Evolutionary conservation across 1,139 yeast genomes (phyloP).

Genomic region (Pichia sp.): DNA sequence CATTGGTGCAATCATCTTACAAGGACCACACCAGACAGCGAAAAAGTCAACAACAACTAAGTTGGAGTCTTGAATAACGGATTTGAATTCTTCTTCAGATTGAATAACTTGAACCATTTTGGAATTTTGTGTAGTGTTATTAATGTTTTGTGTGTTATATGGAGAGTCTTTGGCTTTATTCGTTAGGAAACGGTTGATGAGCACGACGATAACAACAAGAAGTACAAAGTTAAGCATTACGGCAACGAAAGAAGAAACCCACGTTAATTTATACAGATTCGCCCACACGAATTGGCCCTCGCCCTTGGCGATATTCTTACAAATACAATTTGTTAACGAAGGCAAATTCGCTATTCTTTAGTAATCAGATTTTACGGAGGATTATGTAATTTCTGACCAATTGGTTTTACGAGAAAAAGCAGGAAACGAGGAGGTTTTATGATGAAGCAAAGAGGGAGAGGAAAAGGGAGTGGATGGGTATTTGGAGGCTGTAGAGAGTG

Average conservation of each 20-base stretch:
- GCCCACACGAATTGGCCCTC: no score
- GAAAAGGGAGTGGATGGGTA: neutral
- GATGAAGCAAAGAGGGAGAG: neutral
- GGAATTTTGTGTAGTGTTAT: neutral
- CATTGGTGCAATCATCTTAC: constrained; percentile 91
- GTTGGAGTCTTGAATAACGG: constrained; percentile 45
- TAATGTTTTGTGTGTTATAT: neutral
- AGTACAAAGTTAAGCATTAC: constrained; percentile 20
- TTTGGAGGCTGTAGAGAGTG: no score
- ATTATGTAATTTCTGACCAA: no score
- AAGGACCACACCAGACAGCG: constrained; percentile 97
- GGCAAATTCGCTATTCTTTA: no score
- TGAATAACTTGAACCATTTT: constrained; percentile 28
- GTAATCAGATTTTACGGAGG: no score
- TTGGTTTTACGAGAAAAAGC: neutral
- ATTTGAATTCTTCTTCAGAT: constrained; percentile 52
- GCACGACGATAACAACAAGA: constrained; percentile 19
- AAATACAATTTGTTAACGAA: no score
- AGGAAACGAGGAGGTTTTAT: neutral
- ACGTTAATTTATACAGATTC: no score
- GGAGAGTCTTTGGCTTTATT: constrained; percentile 5
- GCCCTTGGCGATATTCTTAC: no score
- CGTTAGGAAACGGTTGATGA: constrained; percentile 19
- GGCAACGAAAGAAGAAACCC: neutral
- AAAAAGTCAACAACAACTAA: constrained; percentile 86